phyloP scores from a whole-genome alignment of 768 basidiomycete genomes.

The Ephemerocybe angulata region DNA sequence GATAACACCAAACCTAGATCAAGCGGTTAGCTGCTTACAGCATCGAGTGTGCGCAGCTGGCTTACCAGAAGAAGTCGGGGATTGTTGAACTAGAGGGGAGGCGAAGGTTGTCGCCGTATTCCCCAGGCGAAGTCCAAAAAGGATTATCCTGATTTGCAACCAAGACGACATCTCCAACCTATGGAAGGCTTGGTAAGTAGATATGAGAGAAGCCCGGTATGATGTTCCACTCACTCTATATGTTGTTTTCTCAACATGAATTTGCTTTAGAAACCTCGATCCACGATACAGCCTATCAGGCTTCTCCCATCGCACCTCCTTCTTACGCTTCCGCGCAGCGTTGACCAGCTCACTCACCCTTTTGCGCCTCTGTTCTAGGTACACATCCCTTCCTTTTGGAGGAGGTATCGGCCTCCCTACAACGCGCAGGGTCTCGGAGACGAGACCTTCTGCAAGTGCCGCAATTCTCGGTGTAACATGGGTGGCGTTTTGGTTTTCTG shows the following conservation, averaged over 20 bases:
- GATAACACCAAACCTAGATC: constrained; percentile 64
- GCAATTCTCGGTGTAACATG: constrained; percentile 63
- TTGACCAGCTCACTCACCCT: background rate
- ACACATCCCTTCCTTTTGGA: constrained; percentile 17
- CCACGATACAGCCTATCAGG: constrained; percentile 32
- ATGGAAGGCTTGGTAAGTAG: background rate
- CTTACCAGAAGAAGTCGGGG: constrained; percentile 7
- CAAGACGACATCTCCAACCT: constrained; percentile 8
- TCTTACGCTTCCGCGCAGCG: background rate
- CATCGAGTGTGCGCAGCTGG: background rate
- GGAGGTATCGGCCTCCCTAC: constrained; percentile 43
- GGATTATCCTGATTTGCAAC: background rate
- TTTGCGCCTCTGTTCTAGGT: background rate
- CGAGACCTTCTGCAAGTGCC: constrained; percentile 44
- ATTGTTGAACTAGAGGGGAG: background rate
- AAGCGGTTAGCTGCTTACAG: background rate
- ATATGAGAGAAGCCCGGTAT: constrained; percentile 25
- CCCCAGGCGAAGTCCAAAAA: constrained; percentile 3
- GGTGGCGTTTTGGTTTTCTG: constrained; percentile 51
- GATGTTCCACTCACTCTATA: constrained; percentile 38
- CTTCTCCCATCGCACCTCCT: constrained; percentile 17
- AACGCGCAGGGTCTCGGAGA: constrained; percentile 52
- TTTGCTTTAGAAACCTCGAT: no score
- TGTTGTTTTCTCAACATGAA: constrained; percentile 21
- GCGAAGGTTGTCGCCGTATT: background rate